Evolutionary conservation across 2,329 filamentous ascomycete species (phyloP), one percentile per base, ranked within the genome.

Genomic region (Neofusicoccum laricinum): DNA sequence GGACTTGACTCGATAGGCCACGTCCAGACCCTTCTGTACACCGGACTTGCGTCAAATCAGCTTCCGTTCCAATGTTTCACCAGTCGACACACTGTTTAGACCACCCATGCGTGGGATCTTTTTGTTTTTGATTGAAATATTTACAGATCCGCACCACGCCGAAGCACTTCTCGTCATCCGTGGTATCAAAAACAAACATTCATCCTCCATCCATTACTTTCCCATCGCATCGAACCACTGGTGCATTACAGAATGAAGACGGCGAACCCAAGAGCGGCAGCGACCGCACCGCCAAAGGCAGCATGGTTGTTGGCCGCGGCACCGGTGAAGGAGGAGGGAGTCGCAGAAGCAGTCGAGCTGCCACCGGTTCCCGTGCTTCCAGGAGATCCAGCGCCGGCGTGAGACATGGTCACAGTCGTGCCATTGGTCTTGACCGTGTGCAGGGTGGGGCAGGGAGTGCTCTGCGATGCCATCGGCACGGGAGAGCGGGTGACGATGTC

Each of bases 401-500:
- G 40, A 21, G 61, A 46, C 38, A 63, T 45, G 5, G 62, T 64
- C 10, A 64, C 46, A 11, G 46, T 30, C 15, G 61, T 61, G 11
- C 55, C 63, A 36, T 61, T 64, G 12, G 63, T 51, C 53, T 34
- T 51, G n/a, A 64, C 55, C 21, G 40, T 50, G 17, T 36, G 19
- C 32, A 64, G 17, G 17, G 63, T 59, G 4, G 63, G 51, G 30
- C 51, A 59, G 8, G 63, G 63, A 1, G 63, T 61, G 30, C 34
- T 53, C 30, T 38, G 36, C 36, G 61, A 34, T 12, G 11, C 15
- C 36, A 38, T 30, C 2, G 19, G 17, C 14, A 51, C 46, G 19
- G 63, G 63, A 5, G 46, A 41, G 46, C 63, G 63, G 2, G 63
- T 59, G 25, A 64, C 46, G 4, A 64, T 46, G 38, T 64, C 63